These are phyloP conservation scores for Mixia osmundae DNA, from an alignment of 1,284 basidiomycete species.

Conservation along the genomic window DNA sequence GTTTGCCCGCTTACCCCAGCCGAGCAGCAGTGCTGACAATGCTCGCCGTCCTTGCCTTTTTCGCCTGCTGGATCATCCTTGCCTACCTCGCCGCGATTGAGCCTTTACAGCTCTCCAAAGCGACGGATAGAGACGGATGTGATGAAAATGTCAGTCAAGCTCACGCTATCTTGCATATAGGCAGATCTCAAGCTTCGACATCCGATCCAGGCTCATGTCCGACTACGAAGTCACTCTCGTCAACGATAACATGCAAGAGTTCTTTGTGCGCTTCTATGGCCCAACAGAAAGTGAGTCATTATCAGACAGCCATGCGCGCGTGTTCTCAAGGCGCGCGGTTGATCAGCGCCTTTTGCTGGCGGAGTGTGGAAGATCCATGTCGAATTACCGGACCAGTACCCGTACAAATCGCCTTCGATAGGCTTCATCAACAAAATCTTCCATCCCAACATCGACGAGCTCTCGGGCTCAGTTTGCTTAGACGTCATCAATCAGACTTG, in stretches of 20 bases:
- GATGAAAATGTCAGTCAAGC: slow-evolving; percentile 72
- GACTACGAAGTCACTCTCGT: slow-evolving; percentile 92
- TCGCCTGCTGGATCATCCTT: no score
- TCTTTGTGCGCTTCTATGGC: slow-evolving; percentile 86
- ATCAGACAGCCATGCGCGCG: slow-evolving; percentile 1
- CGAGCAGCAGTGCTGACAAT: no score
- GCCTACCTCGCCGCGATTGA: no score
- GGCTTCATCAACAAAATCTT: slow-evolving; percentile 99
- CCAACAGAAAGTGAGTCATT: slow-evolving; percentile 64
- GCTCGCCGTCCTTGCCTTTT: no score
- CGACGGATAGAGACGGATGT: slow-evolving; percentile 97
- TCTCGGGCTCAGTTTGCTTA: slow-evolving; percentile 49
- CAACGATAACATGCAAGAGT: slow-evolving; percentile 97
- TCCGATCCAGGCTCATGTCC: slow-evolving; percentile 63
- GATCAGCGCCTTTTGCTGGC: slow-evolving; percentile 52
- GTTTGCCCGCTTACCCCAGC: no score
- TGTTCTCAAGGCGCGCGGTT: neutral
- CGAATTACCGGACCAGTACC: slow-evolving; percentile 95
- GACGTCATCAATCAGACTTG: slow-evolving; percentile 79
- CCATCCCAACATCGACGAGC: slow-evolving; percentile 34
- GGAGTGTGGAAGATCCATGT: slow-evolving; percentile 99
- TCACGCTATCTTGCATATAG: neutral
- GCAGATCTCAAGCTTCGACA: neutral
- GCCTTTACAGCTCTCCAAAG: slow-evolving; percentile 40
- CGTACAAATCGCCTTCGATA: slow-evolving; percentile 95